phyloP scores from a whole-genome alignment of 2,329 filamentous ascomycete species.

The Ophiostoma himal-ulmi region DNA sequence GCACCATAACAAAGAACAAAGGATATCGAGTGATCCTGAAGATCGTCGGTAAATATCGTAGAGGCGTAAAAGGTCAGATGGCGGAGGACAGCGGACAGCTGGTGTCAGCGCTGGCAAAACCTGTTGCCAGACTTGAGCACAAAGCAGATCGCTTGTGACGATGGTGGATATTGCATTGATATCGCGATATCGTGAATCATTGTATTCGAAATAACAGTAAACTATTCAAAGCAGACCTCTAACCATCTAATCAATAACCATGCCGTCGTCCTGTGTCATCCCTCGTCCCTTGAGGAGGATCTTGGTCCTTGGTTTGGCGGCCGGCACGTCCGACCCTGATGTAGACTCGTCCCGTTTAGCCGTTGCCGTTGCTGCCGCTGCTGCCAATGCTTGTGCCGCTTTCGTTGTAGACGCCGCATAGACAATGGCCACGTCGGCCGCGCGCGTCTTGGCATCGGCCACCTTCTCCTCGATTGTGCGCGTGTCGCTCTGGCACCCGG shows the following conservation, averaged over 20 bases:
- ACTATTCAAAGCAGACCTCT: no score
- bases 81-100: background rate
- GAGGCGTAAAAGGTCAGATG: background rate
- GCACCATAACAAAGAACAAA: background rate
- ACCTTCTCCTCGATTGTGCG: constrained; percentile 26
- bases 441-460: constrained; percentile 8
- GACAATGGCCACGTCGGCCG: constrained; percentile 5
- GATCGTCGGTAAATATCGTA: background rate
- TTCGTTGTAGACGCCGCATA: background rate
- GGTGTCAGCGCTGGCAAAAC: background rate
- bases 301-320: constrained; percentile 16
- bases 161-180: background rate
- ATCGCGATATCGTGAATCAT: background rate
- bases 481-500: constrained; percentile 66
- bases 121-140: background rate
- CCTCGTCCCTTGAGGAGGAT: constrained; percentile 18
- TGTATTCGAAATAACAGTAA: background rate
- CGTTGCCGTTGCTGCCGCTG: background rate
- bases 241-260: constrained; percentile 21
- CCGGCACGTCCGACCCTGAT: background rate
- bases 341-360: background rate
- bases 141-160: background rate
- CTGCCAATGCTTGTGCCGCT: background rate
- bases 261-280: constrained; percentile 11
- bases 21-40: background rate